Evolutionary conservation across 2,329 filamentous ascomycete genomes (phyloP), one percentile per base, ranked within the genome.

Genomic region (Ascochyta viciae-villosae): DNA sequence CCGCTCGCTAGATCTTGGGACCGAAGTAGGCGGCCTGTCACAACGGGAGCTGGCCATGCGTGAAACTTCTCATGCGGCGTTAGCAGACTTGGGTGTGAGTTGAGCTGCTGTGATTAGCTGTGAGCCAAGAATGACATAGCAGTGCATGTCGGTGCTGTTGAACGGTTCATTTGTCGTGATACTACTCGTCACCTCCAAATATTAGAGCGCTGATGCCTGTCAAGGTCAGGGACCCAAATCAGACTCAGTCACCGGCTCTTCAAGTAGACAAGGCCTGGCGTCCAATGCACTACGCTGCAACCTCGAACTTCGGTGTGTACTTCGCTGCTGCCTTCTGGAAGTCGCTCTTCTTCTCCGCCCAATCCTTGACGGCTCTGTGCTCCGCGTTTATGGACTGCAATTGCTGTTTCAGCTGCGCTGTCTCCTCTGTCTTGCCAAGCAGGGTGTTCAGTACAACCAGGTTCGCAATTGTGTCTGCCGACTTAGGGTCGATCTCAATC

Each of bases 261-360:
- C 23, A 26, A 15, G 4, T 39, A 24, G 22, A 22, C 5, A 13
- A 12, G 37, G 19, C n/a, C 12, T 19, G 19, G 12, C 12, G 4
- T 15, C 19, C 10, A 19, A 19, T 19, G 7, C 26, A 55, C 57
- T 59, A 71, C 23, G 64, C 58, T 27, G 67, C 57, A 6, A 69
- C 82, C 58, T 87, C 83, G 60, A 92, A 91, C 81, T 94, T 96
- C 31, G 93, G 85, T 63, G 86, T 88, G 77, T 95, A 98, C 79
- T 96, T 98, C 24, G 86, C 82, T 19, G 90, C 91, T 12, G 93
- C 93, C 68, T 87, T 87, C 75, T 96, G 91, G 73, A 98, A 98
- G 54, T 92, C 78, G n/a, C 83, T 85, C 75, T 87, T 91, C 87
- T 96, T 98, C 78, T 92, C 91, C 69, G 87, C 83, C 66, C 96